Conservation (phyloP, 768 basidiomycete species). For the Mycena galericulata region DNA sequence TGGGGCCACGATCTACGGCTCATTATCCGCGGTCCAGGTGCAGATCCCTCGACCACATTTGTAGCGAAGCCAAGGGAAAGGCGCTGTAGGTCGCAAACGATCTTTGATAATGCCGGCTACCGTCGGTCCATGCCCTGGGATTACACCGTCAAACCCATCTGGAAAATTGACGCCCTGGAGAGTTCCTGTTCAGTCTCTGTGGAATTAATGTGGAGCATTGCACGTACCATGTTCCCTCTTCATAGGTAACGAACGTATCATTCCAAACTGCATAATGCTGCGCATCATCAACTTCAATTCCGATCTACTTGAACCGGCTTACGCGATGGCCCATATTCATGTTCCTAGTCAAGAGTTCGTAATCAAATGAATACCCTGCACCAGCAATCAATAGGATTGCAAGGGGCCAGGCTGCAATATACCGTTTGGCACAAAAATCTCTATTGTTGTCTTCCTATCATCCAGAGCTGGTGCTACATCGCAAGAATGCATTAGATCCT, state of each 20-base stretch:
- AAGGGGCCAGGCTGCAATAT: constrained; percentile 31
- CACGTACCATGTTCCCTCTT: constrained; percentile 42
- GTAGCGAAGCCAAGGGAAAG: too few species aligned
- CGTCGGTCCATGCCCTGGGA: constrained; percentile 71
- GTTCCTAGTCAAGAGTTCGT: constrained; percentile 55
- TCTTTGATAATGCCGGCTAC: constrained; percentile 72
- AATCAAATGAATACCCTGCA: constrained; percentile 55
- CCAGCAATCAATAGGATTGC: background rate
- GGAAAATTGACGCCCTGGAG: constrained; percentile 57
- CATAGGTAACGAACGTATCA: constrained; percentile 60
- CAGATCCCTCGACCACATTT: too few species aligned
- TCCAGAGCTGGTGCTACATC: constrained; percentile 76
- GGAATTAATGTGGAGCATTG: too few species aligned
- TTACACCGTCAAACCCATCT: constrained; percentile 73
- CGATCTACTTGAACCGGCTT: constrained; percentile 13
- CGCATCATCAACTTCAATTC: background rate
- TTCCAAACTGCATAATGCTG: constrained; percentile 76
- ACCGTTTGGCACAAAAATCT: constrained; percentile 74
- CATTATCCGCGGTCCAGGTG: too few species aligned
- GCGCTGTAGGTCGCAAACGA: too few species aligned
- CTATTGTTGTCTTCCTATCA: constrained; percentile 78
- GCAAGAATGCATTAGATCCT: too few species aligned
- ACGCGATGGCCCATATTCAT: constrained; percentile 57
- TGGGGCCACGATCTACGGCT: too few species aligned
- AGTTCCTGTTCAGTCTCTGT: too few species aligned